These are phyloP conservation scores for Limtongia smithiae DNA, from an alignment of 805 yeast genomes.

Conservation along the genomic window DNA sequence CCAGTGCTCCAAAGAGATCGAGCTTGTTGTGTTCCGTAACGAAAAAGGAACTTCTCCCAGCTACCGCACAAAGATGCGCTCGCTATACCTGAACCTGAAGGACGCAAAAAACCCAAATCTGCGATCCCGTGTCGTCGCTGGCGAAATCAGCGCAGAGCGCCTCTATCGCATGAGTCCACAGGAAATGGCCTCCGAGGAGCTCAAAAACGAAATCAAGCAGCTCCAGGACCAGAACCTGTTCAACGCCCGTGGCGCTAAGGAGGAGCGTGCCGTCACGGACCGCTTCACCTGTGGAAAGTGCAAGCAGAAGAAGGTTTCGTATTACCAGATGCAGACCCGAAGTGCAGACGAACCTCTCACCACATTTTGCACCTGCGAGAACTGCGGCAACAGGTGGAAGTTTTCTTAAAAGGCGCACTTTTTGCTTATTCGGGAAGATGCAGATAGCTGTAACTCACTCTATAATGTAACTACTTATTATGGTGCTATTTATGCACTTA, in stretches of 20 bases:
- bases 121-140: conserved; percentile 61
- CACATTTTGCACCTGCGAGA: conserved; percentile 96
- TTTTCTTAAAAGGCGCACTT: conserved; percentile 58
- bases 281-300: conserved; percentile 97
- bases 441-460: no score
- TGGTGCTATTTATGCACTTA: not conserved
- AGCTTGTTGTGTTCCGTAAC: conserved; percentile 57
- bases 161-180: conserved; percentile 83
- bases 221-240: conserved; percentile 84
- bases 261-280: conserved; percentile 92
- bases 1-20: conserved; percentile 65
- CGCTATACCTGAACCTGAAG: conserved; percentile 80
- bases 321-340: conserved; percentile 96
- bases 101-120: conserved; percentile 87
- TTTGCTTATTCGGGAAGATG: no score
- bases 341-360: conserved; percentile 99
- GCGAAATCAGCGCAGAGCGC: conserved; percentile 61
- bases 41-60: conserved; percentile 53
- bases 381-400: conserved; percentile 97
- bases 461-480: not conserved
- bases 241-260: conserved; percentile 97
- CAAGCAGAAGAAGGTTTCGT: conserved; percentile 93
- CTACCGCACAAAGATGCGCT: conserved; percentile 80
- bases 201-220: conserved; percentile 79
- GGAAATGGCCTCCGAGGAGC: conserved; percentile 91